Evolutionary conservation across 768 basidiomycete species (phyloP).

Genomic region (Trametes coccinea): DNA sequence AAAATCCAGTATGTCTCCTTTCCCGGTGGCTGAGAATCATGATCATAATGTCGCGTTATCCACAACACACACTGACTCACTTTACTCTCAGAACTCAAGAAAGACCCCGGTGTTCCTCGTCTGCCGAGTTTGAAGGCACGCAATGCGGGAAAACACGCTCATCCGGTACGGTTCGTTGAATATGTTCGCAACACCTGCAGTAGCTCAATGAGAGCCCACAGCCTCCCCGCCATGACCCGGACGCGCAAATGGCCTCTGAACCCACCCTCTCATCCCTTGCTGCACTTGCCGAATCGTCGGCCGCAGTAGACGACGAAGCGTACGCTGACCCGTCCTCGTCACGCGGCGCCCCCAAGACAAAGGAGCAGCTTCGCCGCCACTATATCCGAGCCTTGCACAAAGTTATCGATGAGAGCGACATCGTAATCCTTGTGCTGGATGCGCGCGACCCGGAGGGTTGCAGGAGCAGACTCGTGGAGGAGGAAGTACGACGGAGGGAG

Average conservation of each 20-base stretch:
- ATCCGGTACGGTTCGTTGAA: slow-evolving; percentile 3
- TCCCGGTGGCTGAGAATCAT: not conserved
- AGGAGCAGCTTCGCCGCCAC: slow-evolving; percentile 68
- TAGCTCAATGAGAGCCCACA: slow-evolving; percentile 1
- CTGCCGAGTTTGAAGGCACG: slow-evolving; percentile 70
- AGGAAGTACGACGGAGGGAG: slow-evolving; percentile 86
- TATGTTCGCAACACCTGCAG: not conserved
- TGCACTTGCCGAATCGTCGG: slow-evolving; percentile 42
- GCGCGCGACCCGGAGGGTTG: slow-evolving; percentile 96
- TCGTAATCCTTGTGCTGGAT: slow-evolving; percentile 87
- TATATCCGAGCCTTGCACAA: slow-evolving; percentile 83
- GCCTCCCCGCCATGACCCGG: slow-evolving; percentile 42
- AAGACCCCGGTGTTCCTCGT: slow-evolving; percentile 87
- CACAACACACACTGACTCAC: not conserved
- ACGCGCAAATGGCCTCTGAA: slow-evolving; percentile 73
- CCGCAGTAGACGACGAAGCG: slow-evolving; percentile 20
- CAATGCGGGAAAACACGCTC: slow-evolving; percentile 47
- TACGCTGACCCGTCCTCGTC: slow-evolving; percentile 37
- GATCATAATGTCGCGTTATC: not conserved
- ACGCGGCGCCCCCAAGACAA: slow-evolving; percentile 47
- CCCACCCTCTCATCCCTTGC: slow-evolving; percentile 67
- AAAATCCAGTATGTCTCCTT: slow-evolving; percentile 21
- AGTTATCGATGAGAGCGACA: slow-evolving; percentile 92
- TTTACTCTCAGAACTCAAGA: slow-evolving; percentile 64
- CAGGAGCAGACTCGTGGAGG: slow-evolving; percentile 88